phyloP scores from a whole-genome alignment of 169 alveolate species.

The Fabrea salina region DNA sequence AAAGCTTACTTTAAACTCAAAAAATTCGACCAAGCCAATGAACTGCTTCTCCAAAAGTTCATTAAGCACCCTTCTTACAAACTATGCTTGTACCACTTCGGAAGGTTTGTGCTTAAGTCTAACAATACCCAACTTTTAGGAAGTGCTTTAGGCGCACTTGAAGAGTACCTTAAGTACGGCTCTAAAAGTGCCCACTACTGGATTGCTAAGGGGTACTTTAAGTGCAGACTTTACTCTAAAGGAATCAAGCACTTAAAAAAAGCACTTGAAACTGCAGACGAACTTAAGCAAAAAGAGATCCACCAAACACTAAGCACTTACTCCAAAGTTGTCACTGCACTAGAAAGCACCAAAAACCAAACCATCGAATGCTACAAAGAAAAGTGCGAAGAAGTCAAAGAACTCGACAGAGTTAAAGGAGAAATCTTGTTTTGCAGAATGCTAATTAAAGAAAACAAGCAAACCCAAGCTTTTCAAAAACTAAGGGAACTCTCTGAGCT shows the following conservation, averaged over 20 bases:
- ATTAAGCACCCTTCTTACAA: constrained; percentile 21
- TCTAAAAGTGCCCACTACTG: background rate
- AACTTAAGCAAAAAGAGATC: too few species aligned
- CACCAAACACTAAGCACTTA: too few species aligned
- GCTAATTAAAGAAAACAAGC: background rate
- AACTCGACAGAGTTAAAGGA: background rate
- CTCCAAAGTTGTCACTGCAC: too few species aligned
- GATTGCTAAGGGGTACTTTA: constrained; percentile 28
- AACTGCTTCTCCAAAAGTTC: constrained; percentile 2
- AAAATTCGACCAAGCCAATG: background rate
- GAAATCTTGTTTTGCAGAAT: background rate
- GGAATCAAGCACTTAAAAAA: too few species aligned
- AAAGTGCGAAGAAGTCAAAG: background rate
- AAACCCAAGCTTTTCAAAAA: background rate
- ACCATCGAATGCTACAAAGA: too few species aligned
- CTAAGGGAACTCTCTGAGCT: too few species aligned
- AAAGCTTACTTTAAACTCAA: background rate
- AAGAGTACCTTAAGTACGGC: background rate
- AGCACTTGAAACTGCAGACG: too few species aligned
- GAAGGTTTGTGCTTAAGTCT: constrained; percentile 7
- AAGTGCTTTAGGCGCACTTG: background rate
- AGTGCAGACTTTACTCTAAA: too few species aligned
- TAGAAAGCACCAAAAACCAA: too few species aligned
- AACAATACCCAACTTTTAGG: background rate
- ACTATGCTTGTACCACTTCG: background rate